Conservation (phyloP, 306 rosid species). For the Quillaja saponaria region DNA sequence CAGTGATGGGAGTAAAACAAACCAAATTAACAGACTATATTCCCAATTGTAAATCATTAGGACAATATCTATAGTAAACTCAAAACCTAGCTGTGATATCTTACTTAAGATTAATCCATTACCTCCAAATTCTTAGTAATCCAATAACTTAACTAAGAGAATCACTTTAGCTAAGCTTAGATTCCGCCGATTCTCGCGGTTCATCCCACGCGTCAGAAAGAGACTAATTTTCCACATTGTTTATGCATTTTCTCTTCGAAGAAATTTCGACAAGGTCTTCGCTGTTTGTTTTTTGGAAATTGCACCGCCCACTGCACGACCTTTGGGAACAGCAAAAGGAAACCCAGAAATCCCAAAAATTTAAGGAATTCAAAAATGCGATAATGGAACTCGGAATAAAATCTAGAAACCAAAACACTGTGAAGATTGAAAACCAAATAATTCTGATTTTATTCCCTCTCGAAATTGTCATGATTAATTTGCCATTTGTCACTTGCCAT, state of each 20-base stretch:
- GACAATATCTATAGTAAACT: conserved; percentile 28
- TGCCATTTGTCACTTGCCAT: no score
- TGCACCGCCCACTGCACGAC: conserved; percentile 88
- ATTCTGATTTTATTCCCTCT: conserved; percentile 60
- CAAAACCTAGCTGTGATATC: conserved; percentile 50
- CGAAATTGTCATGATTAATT: conserved; percentile 26
- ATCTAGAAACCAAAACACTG: conserved; percentile 36
- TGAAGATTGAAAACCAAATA: conserved; percentile 18
- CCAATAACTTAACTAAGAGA: conserved; percentile 37
- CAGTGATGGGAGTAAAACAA: conserved; percentile 10
- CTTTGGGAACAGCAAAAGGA: conserved; percentile 34
- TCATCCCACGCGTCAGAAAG: conserved; percentile 47
- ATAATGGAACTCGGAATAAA: conserved; percentile 36
- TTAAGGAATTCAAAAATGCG: conserved; percentile 12
- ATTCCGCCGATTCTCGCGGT: conserved; percentile 49
- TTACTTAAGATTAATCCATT: conserved; percentile 33
- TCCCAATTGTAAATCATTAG: conserved; percentile 11
- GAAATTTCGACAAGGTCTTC: conserved; percentile 45
- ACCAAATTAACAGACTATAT: not conserved
- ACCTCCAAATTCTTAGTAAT: conserved; percentile 18
- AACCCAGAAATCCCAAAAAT: conserved; percentile 24
- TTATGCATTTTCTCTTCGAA: conserved; percentile 14
- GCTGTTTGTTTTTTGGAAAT: conserved; percentile 26
- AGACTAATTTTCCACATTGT: not conserved
- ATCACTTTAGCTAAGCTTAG: conserved; percentile 29